A percentile compares a stretch with the other conserved stretches of the same genome.
Evolutionary conservation across 2,329 filamentous ascomycete genomes (phyloP).

Genomic region (Capronia epimyces): DNA sequence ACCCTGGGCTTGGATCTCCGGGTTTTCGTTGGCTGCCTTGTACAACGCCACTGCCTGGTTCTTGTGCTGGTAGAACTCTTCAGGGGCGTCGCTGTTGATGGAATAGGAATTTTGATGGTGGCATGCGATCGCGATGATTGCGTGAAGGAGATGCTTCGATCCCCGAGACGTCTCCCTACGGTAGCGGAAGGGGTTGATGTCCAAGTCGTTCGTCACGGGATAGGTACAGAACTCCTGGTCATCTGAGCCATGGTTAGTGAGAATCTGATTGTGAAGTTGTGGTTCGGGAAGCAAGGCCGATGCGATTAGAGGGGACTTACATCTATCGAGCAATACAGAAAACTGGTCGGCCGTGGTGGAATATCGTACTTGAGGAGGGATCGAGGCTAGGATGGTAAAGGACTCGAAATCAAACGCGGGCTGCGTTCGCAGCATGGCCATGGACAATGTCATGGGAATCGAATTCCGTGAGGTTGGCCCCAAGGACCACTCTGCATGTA

Average conservation of each 20-base stretch:
- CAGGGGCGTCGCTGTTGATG: not conserved
- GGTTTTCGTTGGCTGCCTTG: not conserved
- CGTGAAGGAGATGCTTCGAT: constrained; percentile 7
- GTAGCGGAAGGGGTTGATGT: constrained; percentile 8
- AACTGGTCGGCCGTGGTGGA: not conserved
- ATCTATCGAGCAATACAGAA: not conserved
- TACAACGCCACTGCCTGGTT: not conserved
- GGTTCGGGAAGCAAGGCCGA: too few relatives aligned
- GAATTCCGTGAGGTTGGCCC: not conserved
- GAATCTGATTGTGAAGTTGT: not conserved
- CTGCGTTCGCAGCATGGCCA: not conserved
- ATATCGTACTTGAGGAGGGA: not conserved
- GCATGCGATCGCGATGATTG: constrained; percentile 8
- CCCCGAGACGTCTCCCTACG: constrained; percentile 1
- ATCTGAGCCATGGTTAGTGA: constrained; percentile 2
- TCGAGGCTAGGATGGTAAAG: not conserved
- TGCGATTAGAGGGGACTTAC: not conserved
- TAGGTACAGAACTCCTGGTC: constrained; percentile 11
- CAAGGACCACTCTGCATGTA: not conserved
- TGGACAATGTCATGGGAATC: not conserved
- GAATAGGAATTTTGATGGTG: constrained; percentile 8
- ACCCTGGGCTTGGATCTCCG: not conserved
- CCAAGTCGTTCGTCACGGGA: constrained; percentile 9
- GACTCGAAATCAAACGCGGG: not conserved
- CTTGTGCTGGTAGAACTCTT: constrained; percentile 2